Percentiles rank a stretch among this genome's conserved stretches.
Conservation (phyloP, 2,329 filamentous ascomycete species). For the Trichoderma sp. region DNA sequence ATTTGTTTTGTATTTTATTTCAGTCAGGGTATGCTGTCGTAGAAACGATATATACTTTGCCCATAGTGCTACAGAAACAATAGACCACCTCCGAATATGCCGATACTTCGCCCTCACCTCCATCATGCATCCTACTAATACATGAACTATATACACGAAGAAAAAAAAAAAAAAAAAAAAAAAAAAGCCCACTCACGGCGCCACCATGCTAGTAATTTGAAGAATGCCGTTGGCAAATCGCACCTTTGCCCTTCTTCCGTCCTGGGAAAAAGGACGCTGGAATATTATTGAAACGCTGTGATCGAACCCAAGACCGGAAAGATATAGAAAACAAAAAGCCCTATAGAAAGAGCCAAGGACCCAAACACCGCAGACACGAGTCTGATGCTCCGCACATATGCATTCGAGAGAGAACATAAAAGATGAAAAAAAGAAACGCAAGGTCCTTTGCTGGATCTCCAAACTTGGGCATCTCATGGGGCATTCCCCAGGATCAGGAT, state of each 20-base stretch:
- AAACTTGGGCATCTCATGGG: slow-evolving; percentile 32
- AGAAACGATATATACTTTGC: not conserved
- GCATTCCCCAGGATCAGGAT: slow-evolving; percentile 45
- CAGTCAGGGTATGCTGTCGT: not conserved
- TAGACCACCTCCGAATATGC: not conserved
- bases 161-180: no score
- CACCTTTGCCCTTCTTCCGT: not conserved
- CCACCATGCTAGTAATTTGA: not conserved
- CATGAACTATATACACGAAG: not conserved
- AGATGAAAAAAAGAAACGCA: not conserved
- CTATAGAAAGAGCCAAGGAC: not conserved
- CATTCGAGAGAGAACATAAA: not conserved
- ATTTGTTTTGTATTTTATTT: not conserved
- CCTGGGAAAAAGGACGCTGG: not conserved
- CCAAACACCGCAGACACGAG: slow-evolving; percentile 9
- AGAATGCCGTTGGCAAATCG: not conserved
- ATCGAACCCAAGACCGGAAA: not conserved
- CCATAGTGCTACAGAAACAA: not conserved
- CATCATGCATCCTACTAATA: not conserved
- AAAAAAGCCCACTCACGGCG: not conserved
- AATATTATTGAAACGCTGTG: not conserved
- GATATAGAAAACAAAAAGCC: not conserved
- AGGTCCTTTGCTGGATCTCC: not conserved
- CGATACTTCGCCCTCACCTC: not conserved
- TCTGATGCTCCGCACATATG: slow-evolving; percentile 16